Percentiles rank a stretch among this genome's conserved stretches.
Conservation (phyloP, 257 asterid genomes). For the Asclepias syriaca region DNA sequence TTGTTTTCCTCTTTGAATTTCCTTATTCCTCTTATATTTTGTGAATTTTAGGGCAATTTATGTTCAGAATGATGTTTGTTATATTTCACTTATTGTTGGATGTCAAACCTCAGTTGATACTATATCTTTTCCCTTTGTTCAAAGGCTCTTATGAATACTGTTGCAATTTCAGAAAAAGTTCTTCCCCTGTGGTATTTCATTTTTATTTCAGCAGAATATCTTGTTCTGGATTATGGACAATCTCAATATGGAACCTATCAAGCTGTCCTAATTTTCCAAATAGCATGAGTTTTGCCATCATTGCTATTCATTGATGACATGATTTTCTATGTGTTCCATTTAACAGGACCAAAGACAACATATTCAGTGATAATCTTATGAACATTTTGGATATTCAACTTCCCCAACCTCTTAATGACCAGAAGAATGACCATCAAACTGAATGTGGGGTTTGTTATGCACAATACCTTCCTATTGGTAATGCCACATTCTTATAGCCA, state of each 20-base stretch:
- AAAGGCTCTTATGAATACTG: not conserved
- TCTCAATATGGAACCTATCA: not conserved
- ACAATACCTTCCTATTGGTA: conserved; percentile 75
- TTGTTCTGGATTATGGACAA: not conserved
- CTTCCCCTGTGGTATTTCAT: not conserved
- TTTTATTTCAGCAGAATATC: not conserved
- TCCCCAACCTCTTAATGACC: conserved; percentile 38
- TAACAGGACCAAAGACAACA: conserved; percentile 48
- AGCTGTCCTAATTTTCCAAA: not conserved
- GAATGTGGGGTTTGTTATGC: conserved; percentile 93
- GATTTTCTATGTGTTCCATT: conserved; percentile 1
- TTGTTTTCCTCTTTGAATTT: not conserved
- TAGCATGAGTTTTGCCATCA: conserved; percentile 3
- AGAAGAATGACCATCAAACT: conserved; percentile 49
- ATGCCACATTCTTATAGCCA: not conserved
- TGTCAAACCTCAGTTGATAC: not conserved
- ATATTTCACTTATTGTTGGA: not conserved
- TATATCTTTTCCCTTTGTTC: not conserved
- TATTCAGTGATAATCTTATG: conserved; percentile 52
- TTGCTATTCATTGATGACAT: not conserved
- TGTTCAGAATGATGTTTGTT: not conserved
- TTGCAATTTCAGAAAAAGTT: not conserved
- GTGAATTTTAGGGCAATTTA: not conserved
- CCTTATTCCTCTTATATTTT: not conserved
- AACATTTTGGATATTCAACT: conserved; percentile 46